Evolutionary conservation across 495 filamentous ascomycete genomes (phyloP), one percentile per base, ranked within the genome.

Genomic region (Cetradonia linearis): DNA sequence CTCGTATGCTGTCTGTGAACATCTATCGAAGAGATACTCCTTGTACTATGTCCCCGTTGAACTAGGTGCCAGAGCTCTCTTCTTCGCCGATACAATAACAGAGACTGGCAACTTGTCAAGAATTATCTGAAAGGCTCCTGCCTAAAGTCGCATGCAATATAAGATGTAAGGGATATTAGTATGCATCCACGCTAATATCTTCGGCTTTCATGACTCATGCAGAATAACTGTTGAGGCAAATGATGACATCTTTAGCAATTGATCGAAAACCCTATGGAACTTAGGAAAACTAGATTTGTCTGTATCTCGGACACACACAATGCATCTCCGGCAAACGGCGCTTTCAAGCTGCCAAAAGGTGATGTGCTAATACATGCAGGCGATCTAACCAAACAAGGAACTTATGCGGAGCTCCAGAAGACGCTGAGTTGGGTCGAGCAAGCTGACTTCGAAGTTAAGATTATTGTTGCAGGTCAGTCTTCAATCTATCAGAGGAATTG

Each of bases 261-360:
- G n/a, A 6, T 16, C 30, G 16, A 20, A 7, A 61, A 63, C 13
- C n/a, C 44, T 23, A 42, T 42, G 55, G 55, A 46, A 34, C 57
- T 54, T 38, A 77, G 72, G 23, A 84, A 75, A 60, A 79, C 78
- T 44, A 76, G 82, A 33, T 76, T 84, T 40, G 78, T 83, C 54
- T 83, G 80, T 70, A 72, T 84, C 56, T 84, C 81, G 5, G 81
- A 84, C 62, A 85, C 82, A 4, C 81, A 85, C 65, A 79, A 76
- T 62, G 74, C 80, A 55, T 74, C 73, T 7, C 81, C 82, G 5
- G 68, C 70, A 5, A 71, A 77, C 56, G 76, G 74, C 53, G 76
- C 72, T 20, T 78, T 78, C 65, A 80, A 75, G 62, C 70, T 83
- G 28, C 81, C 81, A 13, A 69, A 76, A 48, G 81, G 82, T 11